Conservation (phyloP, 2,329 filamentous ascomycete species). For the Bipolaris cookei region DNA sequence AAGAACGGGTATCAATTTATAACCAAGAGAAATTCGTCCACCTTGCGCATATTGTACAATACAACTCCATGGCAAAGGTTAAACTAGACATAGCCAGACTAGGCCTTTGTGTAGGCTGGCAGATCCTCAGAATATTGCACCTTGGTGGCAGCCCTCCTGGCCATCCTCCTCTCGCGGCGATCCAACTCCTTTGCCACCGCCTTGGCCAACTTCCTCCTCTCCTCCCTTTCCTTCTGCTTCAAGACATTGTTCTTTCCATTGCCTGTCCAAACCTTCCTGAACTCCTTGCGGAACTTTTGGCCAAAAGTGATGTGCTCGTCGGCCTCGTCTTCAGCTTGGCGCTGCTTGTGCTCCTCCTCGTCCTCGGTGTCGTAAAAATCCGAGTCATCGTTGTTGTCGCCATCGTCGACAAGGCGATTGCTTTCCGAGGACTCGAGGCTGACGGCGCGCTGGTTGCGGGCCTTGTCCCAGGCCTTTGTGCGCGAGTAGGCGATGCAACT, state of each 20-base stretch:
- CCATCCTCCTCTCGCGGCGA: conserved; percentile 33
- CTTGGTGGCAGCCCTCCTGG: conserved; percentile 30
- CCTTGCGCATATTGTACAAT: neutral
- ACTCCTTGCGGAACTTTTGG: conserved; percentile 43
- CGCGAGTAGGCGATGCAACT: conserved; percentile 37
- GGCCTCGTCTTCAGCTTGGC: conserved; percentile 39
- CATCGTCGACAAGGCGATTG: conserved; percentile 19
- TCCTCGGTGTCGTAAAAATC: conserved; percentile 43
- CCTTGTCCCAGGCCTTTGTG: conserved; percentile 43
- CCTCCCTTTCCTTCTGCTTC: conserved; percentile 41
- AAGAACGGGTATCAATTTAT: conserved; percentile 8
- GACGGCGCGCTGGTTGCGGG: conserved; percentile 32
- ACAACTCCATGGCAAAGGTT: neutral
- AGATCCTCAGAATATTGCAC: conserved; percentile 23
- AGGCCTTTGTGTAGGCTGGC: conserved; percentile 35
- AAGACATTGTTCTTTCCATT: conserved; percentile 34
- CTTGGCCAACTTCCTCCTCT: conserved; percentile 41
- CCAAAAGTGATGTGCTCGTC: conserved; percentile 37
- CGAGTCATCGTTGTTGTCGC: conserved; percentile 17
- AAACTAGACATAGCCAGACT: neutral
- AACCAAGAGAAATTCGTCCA: conserved; percentile 2
- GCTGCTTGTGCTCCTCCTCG: conserved; percentile 36
- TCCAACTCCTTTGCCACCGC: conserved; percentile 41
- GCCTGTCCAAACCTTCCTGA: conserved; percentile 37
- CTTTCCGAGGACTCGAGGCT: conserved; percentile 33